Evolutionary conservation across 768 basidiomycete species (phyloP).

Genomic region (Boletus edulis): DNA sequence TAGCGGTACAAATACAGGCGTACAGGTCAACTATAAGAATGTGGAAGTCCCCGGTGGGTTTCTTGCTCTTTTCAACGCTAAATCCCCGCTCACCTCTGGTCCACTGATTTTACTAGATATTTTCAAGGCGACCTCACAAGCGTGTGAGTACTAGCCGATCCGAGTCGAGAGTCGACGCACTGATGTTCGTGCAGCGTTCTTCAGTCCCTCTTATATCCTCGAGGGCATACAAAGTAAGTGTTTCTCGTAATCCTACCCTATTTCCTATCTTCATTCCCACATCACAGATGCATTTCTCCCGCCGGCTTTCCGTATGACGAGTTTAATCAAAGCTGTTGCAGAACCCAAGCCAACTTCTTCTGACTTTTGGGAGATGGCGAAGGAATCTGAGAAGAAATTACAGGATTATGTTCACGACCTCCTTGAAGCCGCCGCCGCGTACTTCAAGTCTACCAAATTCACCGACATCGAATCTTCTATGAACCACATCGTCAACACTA

Average conservation of each 20-base stretch:
- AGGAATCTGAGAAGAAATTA: neutral
- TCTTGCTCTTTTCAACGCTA: neutral
- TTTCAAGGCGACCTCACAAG: neutral
- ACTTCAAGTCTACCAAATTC: conserved; percentile 4
- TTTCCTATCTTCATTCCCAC: neutral
- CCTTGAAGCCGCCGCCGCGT: neutral
- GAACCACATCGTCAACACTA: conserved; percentile 6
- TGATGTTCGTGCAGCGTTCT: neutral
- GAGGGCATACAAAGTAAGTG: neutral
- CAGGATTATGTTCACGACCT: conserved; percentile 8
- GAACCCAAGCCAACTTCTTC: neutral
- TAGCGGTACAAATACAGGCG: no score
- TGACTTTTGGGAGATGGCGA: conserved; percentile 14
- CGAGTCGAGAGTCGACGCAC: no score
- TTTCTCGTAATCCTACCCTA: neutral
- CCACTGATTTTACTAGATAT: neutral
- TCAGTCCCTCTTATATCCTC: neutral
- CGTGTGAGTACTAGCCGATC: neutral
- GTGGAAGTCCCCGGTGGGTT: neutral
- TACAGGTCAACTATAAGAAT: neutral
- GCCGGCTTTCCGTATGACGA: neutral
- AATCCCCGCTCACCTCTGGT: neutral
- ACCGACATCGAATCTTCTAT: conserved; percentile 1
- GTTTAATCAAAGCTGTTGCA: neutral
- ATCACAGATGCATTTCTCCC: neutral